These are phyloP conservation scores for Rhizopus stolonifer DNA, from an alignment of 371 early-diverging fungal genomes.

Conservation along the genomic window DNA sequence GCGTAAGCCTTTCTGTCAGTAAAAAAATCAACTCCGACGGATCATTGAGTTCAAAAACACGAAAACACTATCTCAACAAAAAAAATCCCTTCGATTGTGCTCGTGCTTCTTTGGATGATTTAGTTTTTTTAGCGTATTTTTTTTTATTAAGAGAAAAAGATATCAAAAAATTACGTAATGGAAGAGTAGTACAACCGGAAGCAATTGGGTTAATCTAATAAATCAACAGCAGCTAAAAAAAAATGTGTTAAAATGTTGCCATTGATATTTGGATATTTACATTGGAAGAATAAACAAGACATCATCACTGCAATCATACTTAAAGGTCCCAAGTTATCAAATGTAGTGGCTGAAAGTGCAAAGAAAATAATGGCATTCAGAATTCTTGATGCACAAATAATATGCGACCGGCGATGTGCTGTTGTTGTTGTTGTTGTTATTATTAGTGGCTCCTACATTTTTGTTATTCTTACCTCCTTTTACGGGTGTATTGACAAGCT, in stretches of 20 bases:
- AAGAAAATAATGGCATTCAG: conserved; percentile 52
- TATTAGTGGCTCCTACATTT: neutral
- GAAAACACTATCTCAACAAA: neutral
- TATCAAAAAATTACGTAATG: conserved; percentile 3
- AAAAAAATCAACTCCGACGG: too few species aligned
- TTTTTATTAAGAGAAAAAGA: neutral
- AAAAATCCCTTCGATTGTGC: neutral
- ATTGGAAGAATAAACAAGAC: conserved; percentile 48
- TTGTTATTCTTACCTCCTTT: conserved; percentile 27
- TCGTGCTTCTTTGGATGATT: neutral
- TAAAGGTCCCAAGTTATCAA: conserved; percentile 39
- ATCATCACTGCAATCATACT: conserved; percentile 51
- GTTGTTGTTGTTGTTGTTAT: neutral
- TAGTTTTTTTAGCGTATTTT: neutral
- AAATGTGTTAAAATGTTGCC: conserved; percentile 1
- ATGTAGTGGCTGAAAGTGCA: conserved; percentile 41
- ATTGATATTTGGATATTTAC: conserved; percentile 26
- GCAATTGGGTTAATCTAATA: conserved; percentile 32
- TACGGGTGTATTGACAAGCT: conserved; percentile 40
- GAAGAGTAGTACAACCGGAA: neutral
- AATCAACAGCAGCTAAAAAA: conserved; percentile 32
- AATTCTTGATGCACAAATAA: conserved; percentile 50
- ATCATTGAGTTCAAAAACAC: too few species aligned
- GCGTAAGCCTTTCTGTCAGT: too few species aligned
- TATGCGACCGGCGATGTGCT: conserved; percentile 36